Percentiles rank a stretch among this genome's conserved stretches.
Conservation (phyloP, 768 basidiomycete genomes). For the Punctularia strigosozonata region DNA sequence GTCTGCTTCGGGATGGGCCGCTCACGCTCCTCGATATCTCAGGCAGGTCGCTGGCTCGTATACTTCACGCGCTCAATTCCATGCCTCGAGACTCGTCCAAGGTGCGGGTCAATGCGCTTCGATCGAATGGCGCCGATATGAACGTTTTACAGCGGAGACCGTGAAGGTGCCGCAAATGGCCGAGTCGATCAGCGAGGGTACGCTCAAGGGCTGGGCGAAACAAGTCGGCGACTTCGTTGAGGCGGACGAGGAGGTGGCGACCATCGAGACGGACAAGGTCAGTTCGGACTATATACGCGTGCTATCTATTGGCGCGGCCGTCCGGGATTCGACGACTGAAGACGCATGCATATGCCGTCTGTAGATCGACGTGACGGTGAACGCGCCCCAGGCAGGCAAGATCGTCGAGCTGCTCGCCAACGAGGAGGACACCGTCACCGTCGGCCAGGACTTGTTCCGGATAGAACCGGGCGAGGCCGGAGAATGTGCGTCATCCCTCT, state of each 20-base stretch:
- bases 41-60: constrained; percentile 38
- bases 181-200: constrained; percentile 96
- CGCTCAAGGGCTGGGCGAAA: constrained; percentile 89
- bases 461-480: constrained; percentile 67
- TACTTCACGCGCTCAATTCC: constrained; percentile 49
- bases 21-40: constrained; percentile 1
- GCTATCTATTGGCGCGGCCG: no score
- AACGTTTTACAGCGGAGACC: constrained; percentile 51
- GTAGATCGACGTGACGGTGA: constrained; percentile 96
- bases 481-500: background rate
- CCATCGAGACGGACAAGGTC: constrained; percentile 99
- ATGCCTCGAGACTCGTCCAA: constrained; percentile 56
- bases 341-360: no score
- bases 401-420: constrained; percentile 78
- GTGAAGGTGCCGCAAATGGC: constrained; percentile 97
- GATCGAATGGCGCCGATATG: constrained; percentile 10
- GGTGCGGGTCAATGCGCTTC: constrained; percentile 29
- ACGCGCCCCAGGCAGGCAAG: constrained; percentile 79
- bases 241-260: constrained; percentile 92
- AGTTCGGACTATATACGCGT: constrained; percentile 8
- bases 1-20: constrained; percentile 8
- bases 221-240: constrained; percentile 85
- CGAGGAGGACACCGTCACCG: constrained; percentile 90
- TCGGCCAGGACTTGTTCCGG: constrained; percentile 89
- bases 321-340: no score